Percentiles rank a stretch among this genome's conserved stretches.
Evolutionary conservation across 2,329 filamentous ascomycete species (phyloP).

Genomic region (Fusarium verticillioides): DNA sequence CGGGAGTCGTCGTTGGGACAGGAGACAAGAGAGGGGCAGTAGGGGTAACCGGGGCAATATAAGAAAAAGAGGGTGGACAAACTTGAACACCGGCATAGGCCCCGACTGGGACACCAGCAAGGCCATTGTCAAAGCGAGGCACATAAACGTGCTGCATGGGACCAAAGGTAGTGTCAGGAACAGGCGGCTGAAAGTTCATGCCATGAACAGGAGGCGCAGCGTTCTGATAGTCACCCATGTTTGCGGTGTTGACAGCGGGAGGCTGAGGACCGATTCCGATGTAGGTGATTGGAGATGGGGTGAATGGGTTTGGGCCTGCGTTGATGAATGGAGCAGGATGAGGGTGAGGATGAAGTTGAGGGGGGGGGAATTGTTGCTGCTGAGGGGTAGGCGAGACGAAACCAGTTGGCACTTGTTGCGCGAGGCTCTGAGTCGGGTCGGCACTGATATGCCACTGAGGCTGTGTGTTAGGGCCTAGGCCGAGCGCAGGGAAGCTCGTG

Average conservation of each 20-base stretch:
- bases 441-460: slow-evolving; percentile 50
- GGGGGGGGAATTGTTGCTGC: slow-evolving; percentile 21
- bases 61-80: slow-evolving; percentile 33
- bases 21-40: slow-evolving; percentile 35
- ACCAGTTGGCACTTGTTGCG: slow-evolving; percentile 39
- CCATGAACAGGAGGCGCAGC: slow-evolving; percentile 55
- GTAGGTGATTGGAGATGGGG: slow-evolving; percentile 40
- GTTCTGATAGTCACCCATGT: slow-evolving; percentile 56
- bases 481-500: slow-evolving; percentile 46
- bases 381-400: slow-evolving; percentile 33
- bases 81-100: slow-evolving; percentile 26
- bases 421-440: slow-evolving; percentile 50
- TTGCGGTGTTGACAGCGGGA: slow-evolving; percentile 42
- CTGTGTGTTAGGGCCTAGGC: slow-evolving; percentile 35
- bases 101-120: slow-evolving; percentile 50
- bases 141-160: slow-evolving; percentile 66
- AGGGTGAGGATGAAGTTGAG: slow-evolving; percentile 27
- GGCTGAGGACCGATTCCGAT: slow-evolving; percentile 41
- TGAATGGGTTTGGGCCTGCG: slow-evolving; percentile 9
- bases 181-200: slow-evolving; percentile 67
- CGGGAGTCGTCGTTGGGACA: slow-evolving; percentile 38
- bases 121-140: slow-evolving; percentile 61
- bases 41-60: slow-evolving; percentile 38
- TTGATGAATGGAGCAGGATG: slow-evolving; percentile 27
- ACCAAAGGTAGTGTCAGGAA: slow-evolving; percentile 67